Conservation (phyloP, 345 rosid species). For the Nephelium lappaceum region DNA sequence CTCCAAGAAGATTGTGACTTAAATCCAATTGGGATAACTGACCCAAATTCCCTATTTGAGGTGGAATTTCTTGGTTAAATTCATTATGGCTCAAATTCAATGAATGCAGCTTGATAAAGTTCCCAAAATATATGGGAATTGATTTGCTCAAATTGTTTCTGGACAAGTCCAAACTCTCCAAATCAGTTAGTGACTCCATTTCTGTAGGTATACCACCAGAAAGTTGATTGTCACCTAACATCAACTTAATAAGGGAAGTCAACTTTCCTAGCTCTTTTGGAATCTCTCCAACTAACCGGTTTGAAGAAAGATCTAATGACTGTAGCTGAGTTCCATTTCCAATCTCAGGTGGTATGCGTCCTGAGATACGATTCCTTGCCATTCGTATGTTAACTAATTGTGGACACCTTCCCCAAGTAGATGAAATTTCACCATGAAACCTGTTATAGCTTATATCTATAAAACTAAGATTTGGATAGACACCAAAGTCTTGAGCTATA, state of each 20-base stretch:
- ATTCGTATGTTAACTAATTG: conserved; percentile 6
- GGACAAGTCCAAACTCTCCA: conserved; percentile 31
- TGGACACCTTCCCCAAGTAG: conserved; percentile 20
- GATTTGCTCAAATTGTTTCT: conserved; percentile 26
- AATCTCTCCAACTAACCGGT: conserved; percentile 33
- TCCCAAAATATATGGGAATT: conserved; percentile 25
- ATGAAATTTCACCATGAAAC: conserved; percentile 26
- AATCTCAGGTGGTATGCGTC: conserved; percentile 36
- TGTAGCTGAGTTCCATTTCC: conserved; percentile 24
- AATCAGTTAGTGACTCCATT: conserved; percentile 8
- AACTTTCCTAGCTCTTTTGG: conserved; percentile 38
- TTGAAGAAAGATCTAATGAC: conserved; percentile 41
- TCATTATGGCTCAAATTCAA: conserved; percentile 41
- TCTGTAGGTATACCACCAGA: conserved; percentile 22
- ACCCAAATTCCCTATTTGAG: not conserved
- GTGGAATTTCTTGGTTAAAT: conserved; percentile 30
- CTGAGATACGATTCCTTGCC: conserved; percentile 28
- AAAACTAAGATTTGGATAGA: conserved; percentile 23
- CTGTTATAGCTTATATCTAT: conserved; percentile 28
- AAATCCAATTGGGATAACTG: conserved; percentile 27
- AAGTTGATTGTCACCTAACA: conserved; percentile 24
- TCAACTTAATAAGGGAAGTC: not conserved
- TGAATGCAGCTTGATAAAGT: not conserved
- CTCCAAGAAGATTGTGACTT: conserved; percentile 30
- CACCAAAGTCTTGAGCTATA: conserved; percentile 29